A percentile compares a stretch with the other conserved stretches of the same genome.
phyloP scores from a whole-genome alignment of 2,329 filamentous ascomycete genomes.

The Pseudogymnoascus sp. region DNA sequence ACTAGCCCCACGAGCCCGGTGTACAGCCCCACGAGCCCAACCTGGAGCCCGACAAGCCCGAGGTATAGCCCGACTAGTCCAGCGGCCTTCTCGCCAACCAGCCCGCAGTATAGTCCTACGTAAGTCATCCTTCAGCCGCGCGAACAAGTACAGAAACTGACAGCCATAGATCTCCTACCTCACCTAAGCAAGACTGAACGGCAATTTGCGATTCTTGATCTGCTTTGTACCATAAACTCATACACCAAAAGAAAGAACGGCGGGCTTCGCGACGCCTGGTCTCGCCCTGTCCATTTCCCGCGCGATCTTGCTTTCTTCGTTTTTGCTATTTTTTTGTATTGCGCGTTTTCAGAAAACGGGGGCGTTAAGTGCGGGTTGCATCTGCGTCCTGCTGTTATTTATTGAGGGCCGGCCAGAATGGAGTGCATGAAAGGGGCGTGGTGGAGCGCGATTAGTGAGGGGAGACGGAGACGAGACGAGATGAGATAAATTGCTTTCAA shows the following conservation, averaged over 20 bases:
- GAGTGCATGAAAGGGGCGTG: slow-evolving; percentile 8
- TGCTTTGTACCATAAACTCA: slow-evolving; percentile 9
- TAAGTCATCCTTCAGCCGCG: neutral
- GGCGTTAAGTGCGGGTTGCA: slow-evolving; percentile 8
- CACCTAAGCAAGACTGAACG: slow-evolving; percentile 32
- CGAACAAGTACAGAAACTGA: neutral
- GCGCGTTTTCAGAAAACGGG: neutral
- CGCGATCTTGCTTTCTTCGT: slow-evolving; percentile 1
- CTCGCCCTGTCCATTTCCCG: neutral
- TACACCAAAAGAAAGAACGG: neutral
- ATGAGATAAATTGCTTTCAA: slow-evolving; percentile 7
- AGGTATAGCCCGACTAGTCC: slow-evolving; percentile 28
- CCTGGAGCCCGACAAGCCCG: slow-evolving; percentile 23
- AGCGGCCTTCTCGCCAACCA: slow-evolving; percentile 45
- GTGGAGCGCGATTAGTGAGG: slow-evolving; percentile 1
- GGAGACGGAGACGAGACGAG: neutral
- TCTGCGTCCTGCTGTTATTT: slow-evolving; percentile 6
- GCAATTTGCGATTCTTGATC: neutral
- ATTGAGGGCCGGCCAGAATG: slow-evolving; percentile 3
- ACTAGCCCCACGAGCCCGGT: slow-evolving; percentile 23
- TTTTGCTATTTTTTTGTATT: slow-evolving; percentile 1
- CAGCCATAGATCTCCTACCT: slow-evolving; percentile 32
- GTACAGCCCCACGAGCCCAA: slow-evolving; percentile 15
- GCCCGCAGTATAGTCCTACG: slow-evolving; percentile 66
- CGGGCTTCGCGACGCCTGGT: neutral